Evolutionary conservation across 1,284 basidiomycete genomes (phyloP), one percentile per base, ranked within the genome.

Genomic region (Sanghuangporus baumii): DNA sequence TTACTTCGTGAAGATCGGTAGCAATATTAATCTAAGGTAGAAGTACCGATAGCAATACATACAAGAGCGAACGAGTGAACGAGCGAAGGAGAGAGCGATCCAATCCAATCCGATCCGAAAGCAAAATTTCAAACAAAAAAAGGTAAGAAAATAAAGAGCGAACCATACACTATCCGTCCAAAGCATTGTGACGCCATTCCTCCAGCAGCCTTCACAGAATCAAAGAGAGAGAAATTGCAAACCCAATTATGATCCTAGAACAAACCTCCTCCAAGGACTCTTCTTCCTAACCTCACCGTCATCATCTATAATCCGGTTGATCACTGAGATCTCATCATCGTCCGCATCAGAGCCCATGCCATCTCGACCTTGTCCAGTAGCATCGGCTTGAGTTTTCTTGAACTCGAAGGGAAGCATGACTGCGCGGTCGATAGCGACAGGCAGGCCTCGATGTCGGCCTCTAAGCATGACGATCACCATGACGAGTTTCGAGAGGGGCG

Each of bases 381-480:
- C 36, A 12, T 3, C 52, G 36, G 14, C 31, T 3, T 51, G 23
- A 38, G 55, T 23, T 61, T 73, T 66, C 23, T 69, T 66, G 67
- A 82, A 84, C 66, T 88, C 86, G 60, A 76, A 77, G 1, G 89
- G 89, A 16, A 92, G 77, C 72, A 91, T 79, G 59, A 92, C 82
- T 1, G 94, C 92, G 36, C 94, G 88, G 74, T 96, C 92, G 64
- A 97, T 94, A 16, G 94, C 93, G 16, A 91, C 88, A 0, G 92
- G 91, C 5, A 94, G 75, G 40, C 94, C 94, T 55, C 96, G 86
- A 74, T 98, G 96, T 14, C 95, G 83, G 6, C 96, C 96, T 66
- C 96, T 88, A 60, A 98, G 80, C 93, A 98, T 98, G 67, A 98
- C 93, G 5, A 82, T 71, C 68, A 85, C 87, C 18, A 98, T 73